Base-by-base conservation (phyloP, 805 yeast species). In the Candida pseudoglaebosa region DNA sequence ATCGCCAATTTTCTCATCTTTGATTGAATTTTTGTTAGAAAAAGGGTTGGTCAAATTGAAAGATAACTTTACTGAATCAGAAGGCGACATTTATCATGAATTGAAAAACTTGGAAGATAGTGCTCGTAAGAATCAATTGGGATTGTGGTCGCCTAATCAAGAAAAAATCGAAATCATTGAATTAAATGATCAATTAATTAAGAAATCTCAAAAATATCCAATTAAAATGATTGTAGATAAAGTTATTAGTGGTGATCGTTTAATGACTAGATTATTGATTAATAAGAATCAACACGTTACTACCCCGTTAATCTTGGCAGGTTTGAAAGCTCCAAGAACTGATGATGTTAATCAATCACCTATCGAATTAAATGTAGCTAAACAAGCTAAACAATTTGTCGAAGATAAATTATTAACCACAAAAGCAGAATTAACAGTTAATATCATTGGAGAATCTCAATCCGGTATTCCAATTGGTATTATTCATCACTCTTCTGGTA, bases 201-300 rank as follows among this genome's bases (percentile, higher is more conserved):
- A 55, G 13, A 57, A 57, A 40, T 69, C 78, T 6, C 54, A 53
- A 38, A 47, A 51, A 12, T 39, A 58, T n/a, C 77, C 80, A 18
- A 58, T 76, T 35, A 60, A 70, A 13, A 71, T 85, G 22, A 73
- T 87, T 40, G 82, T 87, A 18, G 95, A 87, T 60, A 79, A 75
- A 50, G 93, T 82, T 22, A 70, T 85, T 42, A 67, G 81, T 45
- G 96, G 95, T 35, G 95, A 87, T 61, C 67, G 95, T 34, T 59
- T 86, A n/a, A 64, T 82, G 28, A 74, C 77, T 9, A 74, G 95
- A 29, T 56, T 79, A 9, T 46, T 79, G 39, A 61, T 77, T 21
- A 67, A 65, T 41, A 61, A 67, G 34, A 59, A 61, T n/a, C 59
- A 60, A 29, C 93, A 84, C 43, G 74, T 71, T 30, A 71, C 75